These are phyloP conservation scores for Ophiosphaerella herpotricha DNA, from an alignment of 2,329 filamentous ascomycete species.

Conservation along the genomic window DNA sequence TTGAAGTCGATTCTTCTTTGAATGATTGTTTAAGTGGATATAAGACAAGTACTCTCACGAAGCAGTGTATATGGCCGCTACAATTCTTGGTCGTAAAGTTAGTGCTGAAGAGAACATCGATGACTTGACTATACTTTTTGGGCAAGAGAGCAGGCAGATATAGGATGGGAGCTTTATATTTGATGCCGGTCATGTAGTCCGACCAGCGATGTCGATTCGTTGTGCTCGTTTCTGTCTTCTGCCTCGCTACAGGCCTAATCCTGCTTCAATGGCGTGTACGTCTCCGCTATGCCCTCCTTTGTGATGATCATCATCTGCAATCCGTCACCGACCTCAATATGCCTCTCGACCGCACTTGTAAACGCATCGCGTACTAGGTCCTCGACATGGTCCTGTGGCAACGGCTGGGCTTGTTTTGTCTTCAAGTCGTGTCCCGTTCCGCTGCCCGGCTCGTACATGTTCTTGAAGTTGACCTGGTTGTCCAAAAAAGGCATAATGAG, in stretches of 20 bases:
- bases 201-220: constrained; percentile 15
- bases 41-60: no score
- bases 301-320: constrained; percentile 96
- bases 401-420: constrained; percentile 69
- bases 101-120: no score
- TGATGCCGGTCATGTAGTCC: constrained; percentile 25
- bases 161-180: background rate
- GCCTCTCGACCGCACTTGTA: constrained; percentile 95
- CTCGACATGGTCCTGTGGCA: constrained; percentile 76
- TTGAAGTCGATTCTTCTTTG: no score
- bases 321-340: constrained; percentile 97
- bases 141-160: no score
- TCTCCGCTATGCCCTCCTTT: constrained; percentile 84
- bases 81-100: no score
- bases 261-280: constrained; percentile 78
- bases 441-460: constrained; percentile 89
- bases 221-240: constrained; percentile 46
- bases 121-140: no score
- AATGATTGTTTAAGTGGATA: no score
- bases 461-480: constrained; percentile 99
- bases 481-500: constrained; percentile 99
- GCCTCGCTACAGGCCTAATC: constrained; percentile 39
- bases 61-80: no score
- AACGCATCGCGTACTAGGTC: constrained; percentile 95
- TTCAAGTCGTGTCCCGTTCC: constrained; percentile 80